phyloP scores from a whole-genome alignment of 2,329 filamentous ascomycete species.

The Huntiella bhutanensis region DNA sequence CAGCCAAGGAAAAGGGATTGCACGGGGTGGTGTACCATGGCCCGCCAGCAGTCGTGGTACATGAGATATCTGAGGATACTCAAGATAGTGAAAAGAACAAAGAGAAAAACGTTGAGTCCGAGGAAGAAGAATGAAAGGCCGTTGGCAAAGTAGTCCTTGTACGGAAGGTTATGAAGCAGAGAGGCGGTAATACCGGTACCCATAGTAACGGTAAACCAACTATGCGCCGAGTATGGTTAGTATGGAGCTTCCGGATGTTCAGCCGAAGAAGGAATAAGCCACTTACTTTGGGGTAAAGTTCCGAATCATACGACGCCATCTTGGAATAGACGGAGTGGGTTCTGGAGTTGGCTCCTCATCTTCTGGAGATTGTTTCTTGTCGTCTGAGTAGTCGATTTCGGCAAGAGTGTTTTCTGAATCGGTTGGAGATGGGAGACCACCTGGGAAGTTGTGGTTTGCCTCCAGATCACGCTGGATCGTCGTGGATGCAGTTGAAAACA shows the following conservation, averaged over 20 bases:
- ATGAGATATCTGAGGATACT: slow-evolving; percentile 41
- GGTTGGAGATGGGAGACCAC: not conserved
- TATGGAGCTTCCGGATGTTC: not conserved
- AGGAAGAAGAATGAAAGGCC: slow-evolving; percentile 43
- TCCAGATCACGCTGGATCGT: not conserved
- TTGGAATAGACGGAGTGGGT: not conserved
- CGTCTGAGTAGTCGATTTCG: not conserved
- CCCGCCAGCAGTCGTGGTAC: slow-evolving; percentile 45
- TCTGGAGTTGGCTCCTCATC: not conserved
- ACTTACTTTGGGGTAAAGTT: slow-evolving; percentile 37
- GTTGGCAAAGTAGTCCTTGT: slow-evolving; percentile 35
- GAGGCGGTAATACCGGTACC: slow-evolving; percentile 50
- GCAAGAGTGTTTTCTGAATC: not conserved
- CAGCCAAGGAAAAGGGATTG: slow-evolving; percentile 52
- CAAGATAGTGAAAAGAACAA: slow-evolving; percentile 32
- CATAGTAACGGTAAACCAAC: slow-evolving; percentile 44
- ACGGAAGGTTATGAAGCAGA: slow-evolving; percentile 42
- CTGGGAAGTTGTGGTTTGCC: not conserved
- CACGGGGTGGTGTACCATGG: slow-evolving; percentile 48
- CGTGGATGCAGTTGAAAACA: not conserved
- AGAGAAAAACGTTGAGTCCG: slow-evolving; percentile 37
- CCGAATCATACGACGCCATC: slow-evolving; percentile 28
- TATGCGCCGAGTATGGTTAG: slow-evolving; percentile 11
- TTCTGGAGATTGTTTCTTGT: not conserved
- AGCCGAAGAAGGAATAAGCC: not conserved